phyloP scores from a whole-genome alignment of 805 yeast genomes.

The Zygosaccharomyces lentus region DNA sequence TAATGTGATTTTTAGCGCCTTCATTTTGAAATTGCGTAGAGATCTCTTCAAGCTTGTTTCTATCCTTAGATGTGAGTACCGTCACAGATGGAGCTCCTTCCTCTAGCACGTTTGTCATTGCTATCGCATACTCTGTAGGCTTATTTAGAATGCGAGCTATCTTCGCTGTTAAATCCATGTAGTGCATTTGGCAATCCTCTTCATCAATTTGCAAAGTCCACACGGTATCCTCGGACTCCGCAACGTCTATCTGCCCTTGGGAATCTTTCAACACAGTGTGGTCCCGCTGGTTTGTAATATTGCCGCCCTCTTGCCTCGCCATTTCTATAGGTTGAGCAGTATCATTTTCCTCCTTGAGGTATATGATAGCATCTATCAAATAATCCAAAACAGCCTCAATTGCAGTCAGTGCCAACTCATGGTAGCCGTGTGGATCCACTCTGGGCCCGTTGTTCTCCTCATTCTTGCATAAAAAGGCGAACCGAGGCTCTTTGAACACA shows the following conservation, averaged over 20 bases:
- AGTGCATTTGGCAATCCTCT: slow-evolving; percentile 25
- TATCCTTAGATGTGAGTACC: slow-evolving; percentile 20
- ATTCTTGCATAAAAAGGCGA: slow-evolving; percentile 22
- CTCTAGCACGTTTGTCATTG: slow-evolving; percentile 20
- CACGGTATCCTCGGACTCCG: slow-evolving; percentile 3
- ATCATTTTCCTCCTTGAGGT: slow-evolving; percentile 12
- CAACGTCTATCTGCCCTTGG: slow-evolving; percentile 5
- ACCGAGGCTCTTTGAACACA: slow-evolving; percentile 20
- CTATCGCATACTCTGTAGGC: slow-evolving; percentile 27
- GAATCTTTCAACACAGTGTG: slow-evolving; percentile 8
- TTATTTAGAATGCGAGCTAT: slow-evolving; percentile 23
- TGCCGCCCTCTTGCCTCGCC: slow-evolving; percentile 2
- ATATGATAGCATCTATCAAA: slow-evolving; percentile 22
- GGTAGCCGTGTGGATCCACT: slow-evolving; percentile 5
- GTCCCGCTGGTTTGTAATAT: not conserved
- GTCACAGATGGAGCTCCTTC: slow-evolving; percentile 21
- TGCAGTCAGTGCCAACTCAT: slow-evolving; percentile 12
- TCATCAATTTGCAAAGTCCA: slow-evolving; percentile 30
- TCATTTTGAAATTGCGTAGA: slow-evolving; percentile 18
- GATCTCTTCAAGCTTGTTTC: slow-evolving; percentile 16
- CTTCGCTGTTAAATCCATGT: slow-evolving; percentile 25
- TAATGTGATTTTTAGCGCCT: slow-evolving; percentile 22
- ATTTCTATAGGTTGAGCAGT: slow-evolving; percentile 4
- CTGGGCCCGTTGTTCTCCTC: slow-evolving; percentile 15
- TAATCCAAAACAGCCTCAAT: slow-evolving; percentile 26